Conservation (phyloP, 2,329 filamentous ascomycete species). For the Colletotrichum coccodes region DNA sequence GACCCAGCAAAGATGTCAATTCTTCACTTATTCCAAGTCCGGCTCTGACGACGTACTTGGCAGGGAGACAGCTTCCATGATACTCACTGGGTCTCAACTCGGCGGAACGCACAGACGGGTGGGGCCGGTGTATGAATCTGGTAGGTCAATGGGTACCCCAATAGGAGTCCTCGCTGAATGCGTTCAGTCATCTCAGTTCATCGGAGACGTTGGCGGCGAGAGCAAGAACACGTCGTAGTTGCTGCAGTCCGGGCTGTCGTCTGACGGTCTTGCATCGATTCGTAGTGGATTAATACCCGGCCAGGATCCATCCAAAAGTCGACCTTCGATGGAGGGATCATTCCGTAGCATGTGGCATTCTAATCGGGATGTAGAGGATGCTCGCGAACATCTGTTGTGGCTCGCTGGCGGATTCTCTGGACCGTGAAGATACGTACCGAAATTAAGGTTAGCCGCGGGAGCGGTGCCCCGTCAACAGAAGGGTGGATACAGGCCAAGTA, state of each 20-base stretch:
- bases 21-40: neutral
- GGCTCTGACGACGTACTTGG: neutral
- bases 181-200: neutral
- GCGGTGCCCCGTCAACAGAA: neutral
- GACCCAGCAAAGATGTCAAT: neutral
- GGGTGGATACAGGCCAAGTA: neutral
- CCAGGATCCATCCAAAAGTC: neutral
- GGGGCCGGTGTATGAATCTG: neutral
- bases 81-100: neutral
- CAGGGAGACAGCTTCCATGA: neutral
- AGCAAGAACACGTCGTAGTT: neutral
- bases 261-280: no score
- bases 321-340: neutral
- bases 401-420: neutral
- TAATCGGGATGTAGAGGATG: neutral
- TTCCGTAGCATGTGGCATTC: neutral
- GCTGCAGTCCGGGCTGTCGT: no score
- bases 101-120: neutral
- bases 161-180: neutral
- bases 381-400: neutral
- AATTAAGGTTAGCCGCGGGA: neutral
- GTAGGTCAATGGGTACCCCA: neutral
- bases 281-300: no score
- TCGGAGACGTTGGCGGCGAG: neutral
- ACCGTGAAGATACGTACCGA: neutral